Evolutionary conservation across 2,329 filamentous ascomycete genomes (phyloP).

Genomic region (Penicillium sp.): DNA sequence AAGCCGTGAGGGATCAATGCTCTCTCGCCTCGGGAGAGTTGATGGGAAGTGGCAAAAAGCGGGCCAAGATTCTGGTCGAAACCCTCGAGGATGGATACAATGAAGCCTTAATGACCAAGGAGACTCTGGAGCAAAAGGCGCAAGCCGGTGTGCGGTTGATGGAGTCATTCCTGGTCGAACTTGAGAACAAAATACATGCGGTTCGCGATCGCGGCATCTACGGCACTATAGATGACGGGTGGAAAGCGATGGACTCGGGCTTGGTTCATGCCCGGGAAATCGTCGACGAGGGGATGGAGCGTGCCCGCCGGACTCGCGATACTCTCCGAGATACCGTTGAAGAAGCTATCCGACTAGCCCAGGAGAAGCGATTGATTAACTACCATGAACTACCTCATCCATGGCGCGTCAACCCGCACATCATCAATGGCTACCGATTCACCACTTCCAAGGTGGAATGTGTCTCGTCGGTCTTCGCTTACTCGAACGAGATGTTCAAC

Average conservation of each 20-base stretch:
- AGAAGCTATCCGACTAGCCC: conserved; percentile 70
- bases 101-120: conserved; percentile 78
- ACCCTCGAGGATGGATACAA: conserved; percentile 86
- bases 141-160: conserved; percentile 82
- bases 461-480: conserved; percentile 74
- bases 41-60: conserved; percentile 78
- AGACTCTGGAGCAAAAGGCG: conserved; percentile 88
- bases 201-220: conserved; percentile 75
- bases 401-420: conserved; percentile 95
- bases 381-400: conserved; percentile 90
- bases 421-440: conserved; percentile 88
- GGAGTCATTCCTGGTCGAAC: conserved; percentile 79
- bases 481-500: conserved; percentile 94
- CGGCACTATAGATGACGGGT: conserved; percentile 75
- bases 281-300: conserved; percentile 76
- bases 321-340: conserved; percentile 83
- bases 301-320: conserved; percentile 78
- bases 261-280: conserved; percentile 72
- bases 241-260: conserved; percentile 76
- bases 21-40: conserved; percentile 87
- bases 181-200: conserved; percentile 79
- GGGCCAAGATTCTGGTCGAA: conserved; percentile 86
- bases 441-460: conserved; percentile 88
- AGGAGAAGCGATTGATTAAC: conserved; percentile 76
- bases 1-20: conserved; percentile 83